These are phyloP conservation scores for Pholiota adiposa DNA, from an alignment of 1,284 basidiomycete genomes.

Conservation along the genomic window DNA sequence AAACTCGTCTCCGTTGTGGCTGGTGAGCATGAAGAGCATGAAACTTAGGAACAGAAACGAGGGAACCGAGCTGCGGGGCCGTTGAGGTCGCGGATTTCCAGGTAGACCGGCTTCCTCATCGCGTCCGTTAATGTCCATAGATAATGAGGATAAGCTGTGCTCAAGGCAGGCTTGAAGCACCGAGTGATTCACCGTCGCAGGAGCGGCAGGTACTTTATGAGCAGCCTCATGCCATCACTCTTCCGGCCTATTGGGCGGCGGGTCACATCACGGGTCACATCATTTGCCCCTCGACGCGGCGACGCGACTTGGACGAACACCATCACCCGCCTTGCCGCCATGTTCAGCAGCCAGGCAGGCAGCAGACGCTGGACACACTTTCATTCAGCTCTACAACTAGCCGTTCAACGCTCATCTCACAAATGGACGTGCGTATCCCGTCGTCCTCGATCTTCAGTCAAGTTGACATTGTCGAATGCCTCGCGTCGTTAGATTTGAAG, in stretches of 20 bases:
- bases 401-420: conserved; percentile 73
- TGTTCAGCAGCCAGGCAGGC: conserved; percentile 50
- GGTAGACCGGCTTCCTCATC: conserved; percentile 44
- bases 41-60: conserved; percentile 77
- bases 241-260: background rate
- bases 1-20: conserved; percentile 67
- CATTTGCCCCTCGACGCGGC: background rate
- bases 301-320: background rate
- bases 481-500: conserved; percentile 61
- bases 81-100: conserved; percentile 33
- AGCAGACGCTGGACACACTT: conserved; percentile 79
- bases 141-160: background rate
- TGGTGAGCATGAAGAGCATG: conserved; percentile 77
- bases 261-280: background rate
- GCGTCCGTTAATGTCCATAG: conserved; percentile 19
- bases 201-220: background rate
- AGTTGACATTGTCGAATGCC: background rate
- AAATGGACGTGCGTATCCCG: conserved; percentile 77
- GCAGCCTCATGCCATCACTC: background rate
- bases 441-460: background rate
- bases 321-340: conserved; percentile 25
- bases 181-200: background rate
- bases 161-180: conserved; percentile 8
- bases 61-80: conserved; percentile 61
- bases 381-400: conserved; percentile 73